A percentile compares a stretch with the other conserved stretches of the same genome.
Evolutionary conservation across 345 rosid species (phyloP).

Genomic region (Populus alba): DNA sequence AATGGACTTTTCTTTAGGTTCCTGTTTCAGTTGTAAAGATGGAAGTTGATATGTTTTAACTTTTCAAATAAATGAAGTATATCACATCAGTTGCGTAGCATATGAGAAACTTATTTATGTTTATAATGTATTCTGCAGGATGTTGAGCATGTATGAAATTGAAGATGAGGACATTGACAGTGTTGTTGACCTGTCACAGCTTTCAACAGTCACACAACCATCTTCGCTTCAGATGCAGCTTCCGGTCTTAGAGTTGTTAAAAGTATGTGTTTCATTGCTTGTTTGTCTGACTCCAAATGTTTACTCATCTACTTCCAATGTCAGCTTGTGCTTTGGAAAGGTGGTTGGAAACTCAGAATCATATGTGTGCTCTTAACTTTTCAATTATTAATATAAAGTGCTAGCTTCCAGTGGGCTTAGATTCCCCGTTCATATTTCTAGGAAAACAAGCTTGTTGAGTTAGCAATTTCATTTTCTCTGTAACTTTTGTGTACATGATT

Average conservation of each 20-base stretch:
- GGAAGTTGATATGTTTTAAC: neutral
- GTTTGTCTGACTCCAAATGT: neutral
- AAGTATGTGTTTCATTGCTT: constrained; percentile 42
- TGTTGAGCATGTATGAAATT: constrained; percentile 75
- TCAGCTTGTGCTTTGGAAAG: neutral
- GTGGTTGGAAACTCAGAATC: too few relatives aligned
- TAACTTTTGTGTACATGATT: too few relatives aligned
- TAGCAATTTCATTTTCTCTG: too few relatives aligned
- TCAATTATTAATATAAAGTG: too few relatives aligned
- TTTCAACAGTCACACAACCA: constrained; percentile 40
- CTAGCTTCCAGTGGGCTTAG: too few relatives aligned
- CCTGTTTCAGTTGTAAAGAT: neutral
- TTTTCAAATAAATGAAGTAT: neutral
- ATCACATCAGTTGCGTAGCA: neutral
- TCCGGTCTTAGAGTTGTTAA: constrained; percentile 80
- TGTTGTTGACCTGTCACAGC: constrained; percentile 52
- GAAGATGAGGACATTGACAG: constrained; percentile 74
- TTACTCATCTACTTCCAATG: neutral
- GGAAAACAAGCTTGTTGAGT: too few relatives aligned
- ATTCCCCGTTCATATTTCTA: too few relatives aligned
- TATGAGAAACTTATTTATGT: neutral
- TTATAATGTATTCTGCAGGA: constrained; percentile 46
- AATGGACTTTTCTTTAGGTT: neutral
- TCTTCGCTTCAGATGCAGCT: constrained; percentile 72
- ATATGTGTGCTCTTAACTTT: too few relatives aligned